Evolutionary conservation across 2,329 filamentous ascomycete species (phyloP), one percentile per base, ranked within the genome.

Genomic region (Fusarium algeriense): DNA sequence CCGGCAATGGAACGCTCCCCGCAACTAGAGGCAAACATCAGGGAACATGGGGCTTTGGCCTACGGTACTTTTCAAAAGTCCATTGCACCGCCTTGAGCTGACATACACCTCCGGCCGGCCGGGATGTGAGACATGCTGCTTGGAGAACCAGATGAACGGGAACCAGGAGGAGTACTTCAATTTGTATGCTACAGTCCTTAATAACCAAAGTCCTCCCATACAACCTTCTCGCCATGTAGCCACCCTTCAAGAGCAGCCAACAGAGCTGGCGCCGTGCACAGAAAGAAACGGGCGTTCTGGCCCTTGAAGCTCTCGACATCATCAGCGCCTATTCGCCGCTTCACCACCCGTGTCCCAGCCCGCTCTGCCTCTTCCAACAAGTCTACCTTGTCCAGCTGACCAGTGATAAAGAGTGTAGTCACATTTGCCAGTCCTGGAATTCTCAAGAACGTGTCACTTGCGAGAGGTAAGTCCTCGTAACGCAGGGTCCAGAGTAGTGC

Each of bases 401-500:
- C 85, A 0, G 93, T 94, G 9, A 95, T 79, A 72, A 92, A 96
- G 2, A 96, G 70, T 17, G 71, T 85, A 30, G 90, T 87, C 19
- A 83, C 83, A 0, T 63, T 62, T 0, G 83, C 87, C 14, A 96
- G 79, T 1, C 82, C 83, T 0, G 83, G 83, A 64, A 88, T 84
- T 37, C 79, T 81, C 28, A 81, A 77, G 43, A 96, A 84, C 1
- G 85, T 83, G 69, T 93, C 89, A 3, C 83, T 74, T 0, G 90
- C 91, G 2, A 96, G 79, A 1, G 83, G 83, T 2, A 93, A 60
- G 79, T 97, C 94, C 5, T 83, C 85, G 1, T 80, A 78, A 10
- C 86, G 83, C 7, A 95, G 73, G 3, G 88, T 90, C 94, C 93
- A 97, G 3, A 94, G 83, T 7, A 96, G 77, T 30, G 75, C 81